These are phyloP conservation scores for Bipolaris zeicola DNA, from an alignment of 2,329 filamentous ascomycete species.

Conservation along the genomic window DNA sequence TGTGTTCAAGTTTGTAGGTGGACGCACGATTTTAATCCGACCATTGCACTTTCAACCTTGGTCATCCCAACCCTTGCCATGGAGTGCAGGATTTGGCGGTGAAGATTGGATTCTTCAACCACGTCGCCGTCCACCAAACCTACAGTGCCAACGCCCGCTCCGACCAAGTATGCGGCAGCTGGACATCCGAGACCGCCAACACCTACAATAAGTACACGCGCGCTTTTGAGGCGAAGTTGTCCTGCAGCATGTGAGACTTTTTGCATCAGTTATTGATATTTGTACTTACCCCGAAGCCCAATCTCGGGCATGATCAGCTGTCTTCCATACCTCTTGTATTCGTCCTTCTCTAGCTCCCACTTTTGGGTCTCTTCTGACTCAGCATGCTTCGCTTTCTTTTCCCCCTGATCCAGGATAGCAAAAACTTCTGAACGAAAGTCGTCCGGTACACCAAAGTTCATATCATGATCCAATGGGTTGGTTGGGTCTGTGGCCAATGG, in stretches of 20 bases:
- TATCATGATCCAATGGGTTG: conserved; percentile 43
- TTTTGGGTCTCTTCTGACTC: conserved; percentile 13
- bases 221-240: conserved; percentile 72
- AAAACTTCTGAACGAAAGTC: conserved; percentile 52
- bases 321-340: conserved; percentile 86
- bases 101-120: conserved; percentile 89
- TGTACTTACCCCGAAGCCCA: conserved; percentile 69
- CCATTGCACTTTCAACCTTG: conserved; percentile 76
- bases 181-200: conserved; percentile 91
- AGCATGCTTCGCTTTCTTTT: conserved; percentile 5
- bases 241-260: conserved; percentile 55
- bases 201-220: conserved; percentile 80
- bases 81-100: conserved; percentile 85
- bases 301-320: conserved; percentile 88
- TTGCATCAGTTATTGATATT: not conserved
- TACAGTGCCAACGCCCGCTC: conserved; percentile 81
- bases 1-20: not conserved
- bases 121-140: conserved; percentile 86
- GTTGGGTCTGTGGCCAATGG: conserved; percentile 23
- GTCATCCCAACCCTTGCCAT: conserved; percentile 71
- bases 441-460: conserved; percentile 50
- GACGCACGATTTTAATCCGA: conserved; percentile 53
- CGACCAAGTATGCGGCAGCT: conserved; percentile 88
- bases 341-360: conserved; percentile 73
- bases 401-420: conserved; percentile 40